Evolutionary conservation across 2,329 filamentous ascomycete species (phyloP).

Genomic region (Penicillium brasilianum): DNA sequence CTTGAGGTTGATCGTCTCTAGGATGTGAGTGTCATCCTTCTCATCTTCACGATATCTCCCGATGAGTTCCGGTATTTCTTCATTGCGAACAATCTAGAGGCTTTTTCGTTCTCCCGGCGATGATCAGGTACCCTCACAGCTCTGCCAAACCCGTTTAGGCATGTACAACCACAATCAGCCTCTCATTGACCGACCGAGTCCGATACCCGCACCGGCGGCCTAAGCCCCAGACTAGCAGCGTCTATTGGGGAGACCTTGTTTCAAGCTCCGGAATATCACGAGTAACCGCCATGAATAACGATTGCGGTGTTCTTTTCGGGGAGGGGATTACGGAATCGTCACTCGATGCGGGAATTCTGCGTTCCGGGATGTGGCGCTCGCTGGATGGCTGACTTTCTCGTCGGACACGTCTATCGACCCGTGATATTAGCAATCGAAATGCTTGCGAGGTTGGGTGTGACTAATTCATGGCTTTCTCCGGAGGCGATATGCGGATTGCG

Average conservation of each 20-base stretch:
- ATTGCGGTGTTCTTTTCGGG: background rate
- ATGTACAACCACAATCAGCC: conserved; percentile 14
- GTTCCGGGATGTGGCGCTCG: background rate
- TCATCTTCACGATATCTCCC: background rate
- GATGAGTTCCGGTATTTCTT: background rate
- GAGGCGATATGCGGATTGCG: background rate
- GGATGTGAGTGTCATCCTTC: no score
- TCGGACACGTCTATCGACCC: background rate
- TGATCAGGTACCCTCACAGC: conserved; percentile 22
- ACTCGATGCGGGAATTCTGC: background rate
- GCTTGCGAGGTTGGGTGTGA: background rate
- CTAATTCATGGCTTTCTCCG: background rate
- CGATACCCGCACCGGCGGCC: conserved; percentile 3
- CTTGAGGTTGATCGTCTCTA: background rate
- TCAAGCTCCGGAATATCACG: background rate
- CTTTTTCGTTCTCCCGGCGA: background rate
- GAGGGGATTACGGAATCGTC: background rate
- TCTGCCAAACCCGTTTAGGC: conserved; percentile 14
- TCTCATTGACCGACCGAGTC: background rate
- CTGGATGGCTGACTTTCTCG: no score
- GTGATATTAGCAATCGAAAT: background rate
- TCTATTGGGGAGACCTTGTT: background rate
- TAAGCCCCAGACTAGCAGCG: background rate
- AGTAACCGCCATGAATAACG: conserved; percentile 5
- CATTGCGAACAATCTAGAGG: background rate